Conservation (phyloP, 2,329 filamentous ascomycete genomes). For the Calonectria hongkongensis region DNA sequence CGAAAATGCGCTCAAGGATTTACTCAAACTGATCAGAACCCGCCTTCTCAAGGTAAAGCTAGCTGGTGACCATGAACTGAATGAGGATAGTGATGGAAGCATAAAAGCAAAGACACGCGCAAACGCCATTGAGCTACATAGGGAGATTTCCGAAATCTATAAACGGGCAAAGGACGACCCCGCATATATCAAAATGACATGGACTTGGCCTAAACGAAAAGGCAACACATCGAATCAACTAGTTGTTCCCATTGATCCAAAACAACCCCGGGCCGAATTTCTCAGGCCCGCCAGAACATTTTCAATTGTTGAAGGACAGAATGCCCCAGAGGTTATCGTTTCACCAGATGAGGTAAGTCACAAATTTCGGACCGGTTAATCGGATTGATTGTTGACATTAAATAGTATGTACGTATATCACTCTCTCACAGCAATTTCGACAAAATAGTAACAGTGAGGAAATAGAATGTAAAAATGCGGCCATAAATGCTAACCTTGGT, state of each 20-base stretch:
- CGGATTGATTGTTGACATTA: too few relatives aligned
- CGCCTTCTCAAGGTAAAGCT: slow-evolving; percentile 14
- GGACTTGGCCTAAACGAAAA: not conserved
- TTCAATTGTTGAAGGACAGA: not conserved
- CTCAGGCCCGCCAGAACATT: not conserved
- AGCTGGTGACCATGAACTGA: not conserved
- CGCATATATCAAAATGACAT: not conserved
- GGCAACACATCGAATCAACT: not conserved
- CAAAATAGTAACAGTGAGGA: not conserved
- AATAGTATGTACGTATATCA: not conserved
- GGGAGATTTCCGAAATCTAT: slow-evolving; percentile 4
- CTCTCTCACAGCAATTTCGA: fast-evolving
- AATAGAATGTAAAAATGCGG: not conserved
- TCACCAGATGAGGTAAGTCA: not conserved
- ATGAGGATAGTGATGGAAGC: not conserved
- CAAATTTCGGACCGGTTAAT: too few relatives aligned
- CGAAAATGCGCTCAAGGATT: not conserved
- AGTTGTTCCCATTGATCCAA: not conserved
- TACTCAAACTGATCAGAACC: not conserved
- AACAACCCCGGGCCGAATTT: not conserved
- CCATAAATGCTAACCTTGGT: not conserved
- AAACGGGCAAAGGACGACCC: not conserved
- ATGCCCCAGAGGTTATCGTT: not conserved
- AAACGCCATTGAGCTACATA: not conserved
- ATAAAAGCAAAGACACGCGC: not conserved